Evolutionary conservation across 1,284 basidiomycete species (phyloP).

Genomic region (Ganoderma sp.): DNA sequence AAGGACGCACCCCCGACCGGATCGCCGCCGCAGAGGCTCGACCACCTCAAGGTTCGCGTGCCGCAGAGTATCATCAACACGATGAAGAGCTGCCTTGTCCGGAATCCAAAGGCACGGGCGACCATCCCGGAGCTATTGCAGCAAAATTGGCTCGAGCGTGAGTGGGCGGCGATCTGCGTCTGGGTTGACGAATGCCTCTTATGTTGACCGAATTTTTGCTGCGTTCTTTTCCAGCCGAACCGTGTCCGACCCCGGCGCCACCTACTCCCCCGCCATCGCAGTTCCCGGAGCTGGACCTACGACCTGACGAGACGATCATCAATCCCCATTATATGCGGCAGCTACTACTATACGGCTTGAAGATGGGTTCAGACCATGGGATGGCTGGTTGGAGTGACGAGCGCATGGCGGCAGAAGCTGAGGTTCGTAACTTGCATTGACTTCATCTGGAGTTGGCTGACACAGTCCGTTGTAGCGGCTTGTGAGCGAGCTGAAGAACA

Average conservation of each 20-base stretch:
- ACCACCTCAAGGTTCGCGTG: constrained; percentile 69
- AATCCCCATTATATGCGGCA: constrained; percentile 78
- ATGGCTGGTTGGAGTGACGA: constrained; percentile 19
- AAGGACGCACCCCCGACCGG: constrained; percentile 13
- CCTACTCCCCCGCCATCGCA: constrained; percentile 41
- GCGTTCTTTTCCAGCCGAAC: constrained; percentile 9
- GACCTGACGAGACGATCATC: constrained; percentile 69
- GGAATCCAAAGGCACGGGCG: constrained; percentile 77
- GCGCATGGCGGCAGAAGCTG: constrained; percentile 24
- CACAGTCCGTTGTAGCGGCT: constrained; percentile 19
- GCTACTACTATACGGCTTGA: constrained; percentile 68
- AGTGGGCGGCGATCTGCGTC: constrained; percentile 25
- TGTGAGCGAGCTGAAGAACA: constrained; percentile 23
- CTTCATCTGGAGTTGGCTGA: background rate
- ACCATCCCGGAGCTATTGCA: constrained; percentile 80
- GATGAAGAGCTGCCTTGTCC: constrained; percentile 77
- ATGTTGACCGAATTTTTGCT: background rate
- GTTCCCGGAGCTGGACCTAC: constrained; percentile 39
- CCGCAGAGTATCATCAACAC: constrained; percentile 71
- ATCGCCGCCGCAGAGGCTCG: constrained; percentile 59
- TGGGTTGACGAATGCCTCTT: no score
- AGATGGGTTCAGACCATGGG: constrained; percentile 48
- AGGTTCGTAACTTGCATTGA: constrained; percentile 23
- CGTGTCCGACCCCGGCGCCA: constrained; percentile 9
- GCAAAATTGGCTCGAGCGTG: constrained; percentile 70